A percentile compares a stretch with the other conserved stretches of the same genome.
Evolutionary conservation across 2,329 filamentous ascomycete genomes (phyloP).

Genomic region (Aspergillus brunneoviolaceus): DNA sequence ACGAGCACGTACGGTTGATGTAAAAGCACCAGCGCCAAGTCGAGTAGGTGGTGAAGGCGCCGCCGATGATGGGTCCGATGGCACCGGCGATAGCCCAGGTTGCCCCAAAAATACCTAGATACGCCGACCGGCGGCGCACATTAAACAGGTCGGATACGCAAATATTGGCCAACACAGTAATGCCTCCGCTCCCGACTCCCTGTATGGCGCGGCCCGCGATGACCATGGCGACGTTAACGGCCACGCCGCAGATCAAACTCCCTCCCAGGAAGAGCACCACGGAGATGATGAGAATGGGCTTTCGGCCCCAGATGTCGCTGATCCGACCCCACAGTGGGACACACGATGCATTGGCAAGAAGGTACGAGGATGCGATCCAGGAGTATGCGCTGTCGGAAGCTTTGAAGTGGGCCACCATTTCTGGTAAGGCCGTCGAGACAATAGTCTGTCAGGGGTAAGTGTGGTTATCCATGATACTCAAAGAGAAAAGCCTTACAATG

Average conservation of each 20-base stretch:
- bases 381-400: constrained; percentile 36
- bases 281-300: constrained; percentile 55
- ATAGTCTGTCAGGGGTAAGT: constrained; percentile 19
- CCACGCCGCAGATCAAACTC: constrained; percentile 53
- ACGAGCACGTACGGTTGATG: constrained; percentile 1
- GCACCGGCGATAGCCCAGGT: constrained; percentile 51
- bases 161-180: constrained; percentile 59
- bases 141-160: constrained; percentile 59
- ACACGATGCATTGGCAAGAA: constrained; percentile 38
- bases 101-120: neutral
- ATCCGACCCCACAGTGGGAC: constrained; percentile 45
- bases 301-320: constrained; percentile 58
- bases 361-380: constrained; percentile 40
- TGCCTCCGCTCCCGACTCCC: constrained; percentile 57
- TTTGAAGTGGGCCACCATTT: constrained; percentile 34
- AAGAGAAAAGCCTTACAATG: neutral
- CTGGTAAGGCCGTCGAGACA: constrained; percentile 38
- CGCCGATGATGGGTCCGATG: constrained; percentile 9
- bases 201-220: constrained; percentile 59
- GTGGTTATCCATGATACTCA: neutral
- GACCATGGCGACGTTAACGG: constrained; percentile 56
- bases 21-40: constrained; percentile 53
- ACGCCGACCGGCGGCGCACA: constrained; percentile 35
- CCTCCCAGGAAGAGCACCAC: constrained; percentile 59
- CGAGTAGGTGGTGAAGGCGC: constrained; percentile 53